Percentiles rank a stretch among this genome's conserved stretches.
These are phyloP conservation scores for Dendrocalamus sinicus DNA, from an alignment of 176 grass and related monocot species.

Conservation along the genomic window DNA sequence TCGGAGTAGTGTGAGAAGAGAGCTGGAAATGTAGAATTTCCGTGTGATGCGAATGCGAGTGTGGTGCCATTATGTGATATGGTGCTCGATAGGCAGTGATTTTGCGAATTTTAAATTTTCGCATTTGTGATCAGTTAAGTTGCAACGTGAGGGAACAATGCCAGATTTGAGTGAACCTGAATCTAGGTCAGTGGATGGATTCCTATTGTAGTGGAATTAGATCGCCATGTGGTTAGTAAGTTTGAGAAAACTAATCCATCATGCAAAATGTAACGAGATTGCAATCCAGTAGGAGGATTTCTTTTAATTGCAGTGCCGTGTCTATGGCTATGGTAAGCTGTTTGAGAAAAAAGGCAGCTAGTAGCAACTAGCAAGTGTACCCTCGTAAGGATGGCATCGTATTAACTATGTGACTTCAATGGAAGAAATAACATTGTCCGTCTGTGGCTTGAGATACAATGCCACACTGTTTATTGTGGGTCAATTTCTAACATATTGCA, in stretches of 20 bases:
- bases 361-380: neutral
- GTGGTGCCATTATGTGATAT: no score
- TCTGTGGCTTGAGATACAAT: conserved; percentile 19
- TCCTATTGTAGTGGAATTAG: neutral
- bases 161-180: neutral
- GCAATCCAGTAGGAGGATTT: neutral
- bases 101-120: no score
- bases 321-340: neutral
- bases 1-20: no score
- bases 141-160: neutral
- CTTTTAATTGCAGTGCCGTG: neutral
- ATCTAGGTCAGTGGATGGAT: neutral
- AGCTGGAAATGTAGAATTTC: no score
- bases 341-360: neutral
- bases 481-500: neutral
- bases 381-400: neutral
- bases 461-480: neutral
- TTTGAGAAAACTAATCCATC: neutral
- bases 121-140: no score
- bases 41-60: no score
- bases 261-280: neutral
- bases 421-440: conserved; percentile 3
- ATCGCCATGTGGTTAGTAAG: neutral
- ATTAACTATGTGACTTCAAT: neutral
- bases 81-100: no score